Percentiles rank a stretch among this genome's conserved stretches.
phyloP scores from a whole-genome alignment of 2,329 filamentous ascomycete species.

The Colletotrichum spinosum region DNA sequence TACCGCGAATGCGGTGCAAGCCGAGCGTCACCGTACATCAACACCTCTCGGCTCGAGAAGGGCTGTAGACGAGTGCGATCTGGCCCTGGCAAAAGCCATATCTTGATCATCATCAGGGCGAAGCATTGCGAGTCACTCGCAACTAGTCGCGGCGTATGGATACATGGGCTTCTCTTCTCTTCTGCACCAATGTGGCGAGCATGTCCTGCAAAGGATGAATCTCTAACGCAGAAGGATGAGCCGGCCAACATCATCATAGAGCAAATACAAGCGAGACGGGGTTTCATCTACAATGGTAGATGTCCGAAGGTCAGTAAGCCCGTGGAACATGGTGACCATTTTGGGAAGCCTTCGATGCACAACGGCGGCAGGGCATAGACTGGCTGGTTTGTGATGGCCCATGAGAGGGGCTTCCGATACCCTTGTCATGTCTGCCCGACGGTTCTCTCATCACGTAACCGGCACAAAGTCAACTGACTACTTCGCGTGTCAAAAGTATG shows the following conservation, averaged over 20 bases:
- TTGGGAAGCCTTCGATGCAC: neutral
- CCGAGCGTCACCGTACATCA: too few relatives aligned
- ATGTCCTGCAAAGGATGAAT: too few relatives aligned
- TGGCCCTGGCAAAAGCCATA: too few relatives aligned
- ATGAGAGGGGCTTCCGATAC: neutral
- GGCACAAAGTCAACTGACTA: constrained; percentile 20
- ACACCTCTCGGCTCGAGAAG: too few relatives aligned
- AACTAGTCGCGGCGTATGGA: too few relatives aligned
- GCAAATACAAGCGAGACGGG: too few relatives aligned
- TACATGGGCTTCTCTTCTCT: too few relatives aligned
- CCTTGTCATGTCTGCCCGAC: neutral
- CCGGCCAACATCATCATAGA: neutral
- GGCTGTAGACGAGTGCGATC: too few relatives aligned
- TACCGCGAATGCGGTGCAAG: too few relatives aligned
- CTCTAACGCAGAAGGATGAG: constrained; percentile 8
- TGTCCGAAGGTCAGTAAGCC: neutral
- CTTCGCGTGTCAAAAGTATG: constrained; percentile 1
- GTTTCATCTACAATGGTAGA: neutral
- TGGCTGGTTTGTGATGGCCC: neutral
- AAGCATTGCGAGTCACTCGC: too few relatives aligned
- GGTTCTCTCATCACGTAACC: constrained; percentile 4
- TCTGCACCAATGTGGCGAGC: too few relatives aligned
- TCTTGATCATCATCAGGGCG: too few relatives aligned
- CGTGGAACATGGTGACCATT: neutral
- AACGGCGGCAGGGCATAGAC: neutral